These are phyloP conservation scores for Metroxylon sagu DNA, from an alignment of 176 grass and related monocot species.

Conservation along the genomic window DNA sequence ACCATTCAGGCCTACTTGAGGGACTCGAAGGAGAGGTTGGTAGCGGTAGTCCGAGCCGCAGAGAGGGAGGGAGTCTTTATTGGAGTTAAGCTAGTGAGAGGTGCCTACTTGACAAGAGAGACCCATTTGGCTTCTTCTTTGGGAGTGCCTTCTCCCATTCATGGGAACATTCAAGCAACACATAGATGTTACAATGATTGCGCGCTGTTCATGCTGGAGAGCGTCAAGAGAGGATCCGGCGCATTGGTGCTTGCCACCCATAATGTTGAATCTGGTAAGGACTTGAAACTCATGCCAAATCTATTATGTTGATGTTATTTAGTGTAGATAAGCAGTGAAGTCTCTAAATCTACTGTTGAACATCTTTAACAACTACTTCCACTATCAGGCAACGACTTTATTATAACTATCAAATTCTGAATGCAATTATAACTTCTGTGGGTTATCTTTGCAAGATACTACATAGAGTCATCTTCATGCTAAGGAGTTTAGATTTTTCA, in stretches of 20 bases:
- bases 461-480: no score
- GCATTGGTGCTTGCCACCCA: constrained; percentile 76
- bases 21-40: constrained; percentile 61
- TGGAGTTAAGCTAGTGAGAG: constrained; percentile 80
- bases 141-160: constrained; percentile 65
- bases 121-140: constrained; percentile 34
- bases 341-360: no score
- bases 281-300: neutral
- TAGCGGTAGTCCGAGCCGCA: constrained; percentile 28
- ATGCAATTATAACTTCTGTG: no score
- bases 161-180: constrained; percentile 58
- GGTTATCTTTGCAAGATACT: no score
- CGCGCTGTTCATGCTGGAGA: constrained; percentile 68
- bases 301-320: no score
- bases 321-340: no score
- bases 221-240: constrained; percentile 41
- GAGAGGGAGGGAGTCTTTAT: constrained; percentile 42
- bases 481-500: no score
- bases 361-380: no score
- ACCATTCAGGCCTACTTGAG: constrained; percentile 86
- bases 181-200: constrained; percentile 83
- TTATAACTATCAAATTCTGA: no score
- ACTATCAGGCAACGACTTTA: no score
- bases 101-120: constrained; percentile 80
- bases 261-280: constrained; percentile 50